phyloP scores from a whole-genome alignment of 2,329 filamentous ascomycete species.

The Penicillium sp. region DNA sequence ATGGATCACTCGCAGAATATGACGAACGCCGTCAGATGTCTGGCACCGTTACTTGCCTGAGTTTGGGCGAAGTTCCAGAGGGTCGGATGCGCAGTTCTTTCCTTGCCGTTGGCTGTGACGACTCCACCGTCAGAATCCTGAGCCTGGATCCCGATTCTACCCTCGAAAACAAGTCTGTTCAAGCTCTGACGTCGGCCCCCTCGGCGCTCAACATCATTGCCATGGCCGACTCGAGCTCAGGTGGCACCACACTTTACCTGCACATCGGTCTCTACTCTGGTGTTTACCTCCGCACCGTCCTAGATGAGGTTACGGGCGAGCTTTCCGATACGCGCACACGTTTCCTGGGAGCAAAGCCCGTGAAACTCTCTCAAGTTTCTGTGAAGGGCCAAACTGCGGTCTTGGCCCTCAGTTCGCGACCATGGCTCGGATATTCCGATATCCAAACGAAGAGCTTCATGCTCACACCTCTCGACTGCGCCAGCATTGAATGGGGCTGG shows the following conservation, averaged over 20 bases:
- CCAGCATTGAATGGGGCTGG: constrained; percentile 89
- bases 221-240: constrained; percentile 92
- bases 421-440: constrained; percentile 96
- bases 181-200: constrained; percentile 88
- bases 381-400: constrained; percentile 85
- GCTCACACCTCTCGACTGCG: constrained; percentile 88
- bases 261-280: constrained; percentile 96
- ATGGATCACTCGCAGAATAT: constrained; percentile 90
- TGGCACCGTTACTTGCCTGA: constrained; percentile 93
- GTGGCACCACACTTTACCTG: constrained; percentile 86
- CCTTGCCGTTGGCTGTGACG: constrained; percentile 93
- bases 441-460: constrained; percentile 86
- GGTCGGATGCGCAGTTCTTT: constrained; percentile 89
- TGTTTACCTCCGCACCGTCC: constrained; percentile 90
- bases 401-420: constrained; percentile 85
- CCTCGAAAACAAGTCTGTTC: constrained; percentile 90
- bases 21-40: constrained; percentile 95
- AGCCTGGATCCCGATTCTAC: constrained; percentile 90
- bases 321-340: constrained; percentile 92
- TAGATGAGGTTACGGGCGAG: constrained; percentile 95
- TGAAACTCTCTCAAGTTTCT: constrained; percentile 88
- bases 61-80: constrained; percentile 88
- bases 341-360: constrained; percentile 88
- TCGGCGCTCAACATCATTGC: constrained; percentile 89
- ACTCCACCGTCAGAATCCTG: constrained; percentile 91